These are phyloP conservation scores for Phytophthora agathidicida DNA, from an alignment of 352 stramenopile genomes.

Conservation along the genomic window DNA sequence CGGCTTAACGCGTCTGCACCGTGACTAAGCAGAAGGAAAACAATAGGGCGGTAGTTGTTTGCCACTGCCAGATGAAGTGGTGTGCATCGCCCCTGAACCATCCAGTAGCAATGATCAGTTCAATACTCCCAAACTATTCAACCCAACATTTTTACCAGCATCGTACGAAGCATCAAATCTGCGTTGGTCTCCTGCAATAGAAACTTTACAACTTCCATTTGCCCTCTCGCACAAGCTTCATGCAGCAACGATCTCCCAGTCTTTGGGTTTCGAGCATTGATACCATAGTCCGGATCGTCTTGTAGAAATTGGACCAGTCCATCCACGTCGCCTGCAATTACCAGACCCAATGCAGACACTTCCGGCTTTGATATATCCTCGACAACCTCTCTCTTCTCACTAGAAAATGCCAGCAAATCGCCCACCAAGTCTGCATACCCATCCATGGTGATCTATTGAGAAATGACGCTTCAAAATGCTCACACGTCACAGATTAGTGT, in stretches of 20 bases:
- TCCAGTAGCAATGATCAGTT: neutral
- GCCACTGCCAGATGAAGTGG: constrained; percentile 66
- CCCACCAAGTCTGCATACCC: constrained; percentile 49
- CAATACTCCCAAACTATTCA: neutral
- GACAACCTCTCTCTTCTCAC: neutral
- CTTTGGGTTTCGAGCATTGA: constrained; percentile 45
- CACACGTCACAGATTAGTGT: constrained; percentile 40
- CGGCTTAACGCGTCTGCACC: constrained; percentile 57
- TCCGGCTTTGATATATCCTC: neutral
- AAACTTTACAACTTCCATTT: constrained; percentile 60
- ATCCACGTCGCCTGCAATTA: constrained; percentile 35
- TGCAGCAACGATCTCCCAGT: constrained; percentile 66
- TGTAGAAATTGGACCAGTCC: constrained; percentile 30
- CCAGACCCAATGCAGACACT: constrained; percentile 33
- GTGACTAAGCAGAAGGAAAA: constrained; percentile 73
- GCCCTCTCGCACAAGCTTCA: constrained; percentile 58
- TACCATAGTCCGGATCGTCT: constrained; percentile 14
- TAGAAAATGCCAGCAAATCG: constrained; percentile 41
- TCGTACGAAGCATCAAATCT: constrained; percentile 65
- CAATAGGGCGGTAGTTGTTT: constrained; percentile 60
- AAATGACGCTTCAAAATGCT: constrained; percentile 11
- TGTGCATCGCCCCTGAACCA: constrained; percentile 56
- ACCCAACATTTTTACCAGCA: constrained; percentile 47
- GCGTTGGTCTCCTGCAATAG: constrained; percentile 50
- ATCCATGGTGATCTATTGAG: constrained; percentile 16